Conservation (phyloP, 352 stramenopile genomes). For the Phytophthora pseudosyringae region DNA sequence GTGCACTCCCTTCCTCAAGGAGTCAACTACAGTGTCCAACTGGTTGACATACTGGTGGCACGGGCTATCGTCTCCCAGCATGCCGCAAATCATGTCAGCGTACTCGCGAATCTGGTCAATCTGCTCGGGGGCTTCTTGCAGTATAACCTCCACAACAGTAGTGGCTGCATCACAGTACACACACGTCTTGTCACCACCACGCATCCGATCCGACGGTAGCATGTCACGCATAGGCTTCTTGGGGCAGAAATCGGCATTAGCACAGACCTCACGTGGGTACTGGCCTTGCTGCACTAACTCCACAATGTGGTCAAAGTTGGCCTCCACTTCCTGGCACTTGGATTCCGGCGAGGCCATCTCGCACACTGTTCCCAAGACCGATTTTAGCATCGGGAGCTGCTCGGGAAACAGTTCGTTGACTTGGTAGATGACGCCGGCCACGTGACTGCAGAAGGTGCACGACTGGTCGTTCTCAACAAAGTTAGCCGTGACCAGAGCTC, state of each 20-base stretch:
- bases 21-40: conserved; percentile 56
- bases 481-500: conserved; percentile 7
- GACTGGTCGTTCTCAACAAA: conserved; percentile 21
- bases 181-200: conserved; percentile 46
- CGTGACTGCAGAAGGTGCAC: conserved; percentile 61
- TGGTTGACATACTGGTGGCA: conserved; percentile 56
- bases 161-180: conserved; percentile 68
- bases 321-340: conserved; percentile 56
- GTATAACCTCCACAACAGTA: conserved; percentile 52
- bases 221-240: conserved; percentile 13
- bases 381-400: conserved; percentile 53
- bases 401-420: conserved; percentile 44
- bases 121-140: conserved; percentile 52
- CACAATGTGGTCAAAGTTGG: conserved; percentile 70
- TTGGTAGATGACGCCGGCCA: conserved; percentile 47
- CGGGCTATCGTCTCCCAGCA: conserved; percentile 53
- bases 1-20: conserved; percentile 48
- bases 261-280: conserved; percentile 53
- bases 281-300: conserved; percentile 56
- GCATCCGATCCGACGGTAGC: conserved; percentile 4
- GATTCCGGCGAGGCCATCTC: conserved; percentile 42
- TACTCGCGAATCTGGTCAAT: conserved; percentile 57
- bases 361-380: conserved; percentile 49
- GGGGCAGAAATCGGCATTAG: conserved; percentile 46
- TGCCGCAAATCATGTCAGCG: conserved; percentile 61